Base-by-base conservation (phyloP, 306 rosid species). In the Casuarina cunninghamiana region DNA sequence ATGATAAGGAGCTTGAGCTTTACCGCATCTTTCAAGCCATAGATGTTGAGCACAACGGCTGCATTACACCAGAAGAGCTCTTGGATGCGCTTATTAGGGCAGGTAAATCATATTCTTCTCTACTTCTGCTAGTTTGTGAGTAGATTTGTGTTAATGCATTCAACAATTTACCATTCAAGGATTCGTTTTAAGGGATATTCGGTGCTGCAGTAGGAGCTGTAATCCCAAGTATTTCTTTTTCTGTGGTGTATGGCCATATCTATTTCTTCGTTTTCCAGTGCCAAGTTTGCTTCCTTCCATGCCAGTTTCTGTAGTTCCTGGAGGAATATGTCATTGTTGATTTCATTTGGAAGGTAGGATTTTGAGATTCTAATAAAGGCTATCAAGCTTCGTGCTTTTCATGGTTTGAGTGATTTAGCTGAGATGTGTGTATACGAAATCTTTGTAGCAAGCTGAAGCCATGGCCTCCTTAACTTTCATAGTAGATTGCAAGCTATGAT, bases 71-170 rank as follows among this genome's bases (percentile, higher is more conserved):
- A 0, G 98, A 94, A 85, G 98, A 94, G 91, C 96, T 94, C 0
- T 94, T 90, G 94, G 98, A 94, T 78, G 98, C 98, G 12, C 97
- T 94, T 71, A 87, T 92, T 10, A 88, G 74, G 84, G 94, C 97
- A 83, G 98, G 98, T 91, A 82, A 70, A 75, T 60, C 65, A 35
- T 66, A 19, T 41, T 41, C 16, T 66, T 17, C n/a, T 41, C 16
- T 41, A 10, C 71, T 16, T 37, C 71, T 66, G 49, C 32, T 39
- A 43, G 17, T 66, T 39, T 66, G 26, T 39, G 32, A 39, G 41
- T 42, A 3, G 16, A 65, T 11, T 65, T 65, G 21, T 66, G 45
- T 66, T 17, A n/a, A 16, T 41, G 49, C 71, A 39, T 66, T 6
- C 32, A 65, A 17, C 48, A 66, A 66, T 66, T n/a, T 66, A 15